A percentile compares a stretch with the other conserved stretches of the same genome.
phyloP scores from a whole-genome alignment of 768 basidiomycete genomes.

The Saitozyma sp. region DNA sequence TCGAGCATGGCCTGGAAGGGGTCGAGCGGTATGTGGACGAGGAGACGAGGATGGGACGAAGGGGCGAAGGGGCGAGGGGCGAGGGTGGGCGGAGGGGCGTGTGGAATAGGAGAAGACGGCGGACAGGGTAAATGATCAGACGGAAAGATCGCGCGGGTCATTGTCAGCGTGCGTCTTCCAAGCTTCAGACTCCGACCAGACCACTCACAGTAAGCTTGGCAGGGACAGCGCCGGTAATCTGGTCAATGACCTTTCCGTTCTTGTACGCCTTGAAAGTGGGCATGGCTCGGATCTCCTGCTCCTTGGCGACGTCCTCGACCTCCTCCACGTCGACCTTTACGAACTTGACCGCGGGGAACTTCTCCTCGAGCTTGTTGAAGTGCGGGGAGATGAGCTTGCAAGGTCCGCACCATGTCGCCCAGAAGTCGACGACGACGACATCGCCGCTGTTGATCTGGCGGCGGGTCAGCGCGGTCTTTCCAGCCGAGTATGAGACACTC shows the following conservation, averaged over 20 bases:
- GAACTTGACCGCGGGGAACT: conserved; percentile 49
- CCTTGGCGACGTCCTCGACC: conserved; percentile 48
- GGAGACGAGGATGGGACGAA: too few species aligned
- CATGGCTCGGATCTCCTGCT: conserved; percentile 52
- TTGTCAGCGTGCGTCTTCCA: too few species aligned
- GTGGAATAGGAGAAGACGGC: too few species aligned
- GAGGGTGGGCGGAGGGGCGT: too few species aligned
- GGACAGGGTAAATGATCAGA: too few species aligned
- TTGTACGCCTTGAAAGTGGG: conserved; percentile 55
- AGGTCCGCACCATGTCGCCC: conserved; percentile 52
- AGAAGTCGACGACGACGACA: conserved; percentile 50
- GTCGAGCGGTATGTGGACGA: too few species aligned
- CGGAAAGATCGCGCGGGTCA: too few species aligned
- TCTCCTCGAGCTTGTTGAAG: conserved; percentile 49
- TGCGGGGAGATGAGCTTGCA: conserved; percentile 54
- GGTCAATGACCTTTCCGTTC: conserved; percentile 50
- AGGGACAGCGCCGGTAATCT: conserved; percentile 51
- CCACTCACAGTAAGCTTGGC: conserved; percentile 47
- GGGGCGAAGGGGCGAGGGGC: too few species aligned
- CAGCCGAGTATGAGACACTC: conserved; percentile 12
- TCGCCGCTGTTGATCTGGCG: conserved; percentile 37
- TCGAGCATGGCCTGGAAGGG: too few species aligned
- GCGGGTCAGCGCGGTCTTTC: not conserved
- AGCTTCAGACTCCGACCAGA: too few species aligned
- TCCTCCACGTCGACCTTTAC: conserved; percentile 55